Evolutionary conservation across 768 basidiomycete genomes (phyloP), one percentile per base, ranked within the genome.

Genomic region (Roridomyces roridus): DNA sequence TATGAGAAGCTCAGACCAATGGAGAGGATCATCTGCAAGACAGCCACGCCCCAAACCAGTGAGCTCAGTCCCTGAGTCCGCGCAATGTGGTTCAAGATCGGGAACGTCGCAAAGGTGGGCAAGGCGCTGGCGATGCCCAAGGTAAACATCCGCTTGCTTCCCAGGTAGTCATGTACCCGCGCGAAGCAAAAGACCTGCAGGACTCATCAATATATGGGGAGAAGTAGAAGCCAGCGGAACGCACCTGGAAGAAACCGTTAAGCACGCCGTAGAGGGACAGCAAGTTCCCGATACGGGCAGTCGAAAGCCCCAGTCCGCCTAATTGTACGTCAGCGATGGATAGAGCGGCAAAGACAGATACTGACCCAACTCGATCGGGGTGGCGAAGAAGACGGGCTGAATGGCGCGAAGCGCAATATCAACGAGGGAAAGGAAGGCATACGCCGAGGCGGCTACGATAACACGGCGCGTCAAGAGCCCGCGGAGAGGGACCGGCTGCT

Each of bases 371-470:
- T 69, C 68, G 49, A 82, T 68, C 4, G 86, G 83, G 4, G 85
- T 85, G 21, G 85, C 78, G 46, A 80, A 76, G 70, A 86, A 87
- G 20, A 87, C 70, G 0, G 87, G 87, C 28, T 75, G 72, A 17
- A 77, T 53, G 5, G 69, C 67, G 31, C 67, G 70, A 46, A 68
- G 65, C 9, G 72, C 60, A 29, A 72, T 69, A 54, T 77, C 65
- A 21, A 88, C 67, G 36, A 90, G 77, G 6, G 89, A 84, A 24
- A 92, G 79, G 11, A 77, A 67, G 17, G 82, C 84, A 69, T 91
- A 92, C 67, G 90, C 91, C 31, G 80, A 77, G n/a, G 86, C 80
- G 2, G 89, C 84, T 34, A 90, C 70, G 37, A 90, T 64, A 6
- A 92, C 85, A 15, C 78, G 84, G 18, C 81, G 83, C n/a, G 79